A percentile compares a stretch with the other conserved stretches of the same genome.
Evolutionary conservation across 148 eudicot genomes (phyloP).

Genomic region (Vaccinium myrtillus): DNA sequence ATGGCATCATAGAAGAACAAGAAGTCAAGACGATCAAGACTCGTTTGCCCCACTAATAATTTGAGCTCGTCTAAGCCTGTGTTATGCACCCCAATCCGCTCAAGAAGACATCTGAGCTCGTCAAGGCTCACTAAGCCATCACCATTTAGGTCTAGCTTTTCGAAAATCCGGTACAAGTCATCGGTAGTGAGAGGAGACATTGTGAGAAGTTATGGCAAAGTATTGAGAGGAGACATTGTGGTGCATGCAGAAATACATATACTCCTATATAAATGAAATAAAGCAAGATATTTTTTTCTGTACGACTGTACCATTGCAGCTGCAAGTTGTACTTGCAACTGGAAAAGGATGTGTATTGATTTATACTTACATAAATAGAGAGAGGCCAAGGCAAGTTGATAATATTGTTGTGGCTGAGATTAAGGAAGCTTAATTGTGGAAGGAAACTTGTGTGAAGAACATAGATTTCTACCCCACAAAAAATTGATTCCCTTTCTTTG

Average conservation of each 20-base stretch:
- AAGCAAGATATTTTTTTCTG: background rate
- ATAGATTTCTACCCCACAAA: too few relatives aligned
- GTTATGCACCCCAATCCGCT: conserved; percentile 25
- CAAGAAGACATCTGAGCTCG: conserved; percentile 51
- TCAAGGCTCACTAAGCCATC: conserved; percentile 54
- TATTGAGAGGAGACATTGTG: conserved; percentile 7
- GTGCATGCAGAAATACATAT: background rate
- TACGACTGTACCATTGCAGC: background rate
- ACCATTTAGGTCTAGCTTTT: conserved; percentile 44
- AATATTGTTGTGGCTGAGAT: background rate
- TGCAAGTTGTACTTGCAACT: background rate
- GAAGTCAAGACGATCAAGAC: conserved; percentile 44
- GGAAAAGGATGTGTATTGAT: background rate
- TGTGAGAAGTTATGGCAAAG: background rate
- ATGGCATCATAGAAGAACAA: conserved; percentile 35
- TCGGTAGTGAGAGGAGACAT: conserved; percentile 12
- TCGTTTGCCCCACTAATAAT: conserved; percentile 31
- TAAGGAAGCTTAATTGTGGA: background rate
- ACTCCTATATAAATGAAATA: background rate
- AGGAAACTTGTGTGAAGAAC: background rate
- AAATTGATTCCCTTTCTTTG: too few relatives aligned
- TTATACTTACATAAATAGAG: background rate
- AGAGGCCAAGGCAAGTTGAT: background rate
- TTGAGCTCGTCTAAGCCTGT: conserved; percentile 34
- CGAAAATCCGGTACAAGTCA: conserved; percentile 40